phyloP scores from a whole-genome alignment of 2,329 filamentous ascomycete genomes.

The Cordyceps fumosorosea region DNA sequence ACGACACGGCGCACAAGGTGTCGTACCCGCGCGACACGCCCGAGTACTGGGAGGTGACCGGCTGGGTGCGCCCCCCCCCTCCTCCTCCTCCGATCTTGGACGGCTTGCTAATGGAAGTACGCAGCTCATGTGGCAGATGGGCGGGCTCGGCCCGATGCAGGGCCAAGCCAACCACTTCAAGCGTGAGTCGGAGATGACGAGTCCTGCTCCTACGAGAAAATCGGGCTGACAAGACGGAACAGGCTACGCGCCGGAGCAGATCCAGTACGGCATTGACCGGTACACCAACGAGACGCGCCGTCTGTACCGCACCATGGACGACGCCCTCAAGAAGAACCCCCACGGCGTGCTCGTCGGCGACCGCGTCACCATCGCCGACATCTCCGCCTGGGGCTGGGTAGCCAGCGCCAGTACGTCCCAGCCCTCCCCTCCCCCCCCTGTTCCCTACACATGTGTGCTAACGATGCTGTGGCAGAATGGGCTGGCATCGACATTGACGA shows the following conservation, averaged over 20 bases:
- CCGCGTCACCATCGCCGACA: conserved; percentile 68
- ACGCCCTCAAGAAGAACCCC: conserved; percentile 53
- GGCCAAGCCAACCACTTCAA: conserved; percentile 76
- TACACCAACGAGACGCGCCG: conserved; percentile 81
- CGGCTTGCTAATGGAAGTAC: neutral
- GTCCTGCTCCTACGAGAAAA: no score
- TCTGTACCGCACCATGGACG: conserved; percentile 71
- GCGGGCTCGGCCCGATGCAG: conserved; percentile 76
- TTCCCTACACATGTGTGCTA: neutral
- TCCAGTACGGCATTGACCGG: conserved; percentile 74
- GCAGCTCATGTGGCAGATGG: conserved; percentile 67
- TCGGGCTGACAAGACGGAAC: neutral
- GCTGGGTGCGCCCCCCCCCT: conserved; percentile 50
- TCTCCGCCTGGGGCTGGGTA: conserved; percentile 76
- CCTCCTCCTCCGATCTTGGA: neutral
- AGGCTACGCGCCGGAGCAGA: conserved; percentile 73
- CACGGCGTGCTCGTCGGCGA: conserved; percentile 60
- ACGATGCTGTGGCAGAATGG: conserved; percentile 25
- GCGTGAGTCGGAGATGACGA: conserved; percentile 42
- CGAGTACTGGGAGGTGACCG: conserved; percentile 74
- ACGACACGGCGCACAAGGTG: conserved; percentile 76
- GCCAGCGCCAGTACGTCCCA: conserved; percentile 38
- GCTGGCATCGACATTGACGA: conserved; percentile 55
- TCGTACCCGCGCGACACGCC: conserved; percentile 66
- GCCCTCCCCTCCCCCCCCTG: neutral